Percentiles rank a stretch among this genome's conserved stretches.
phyloP scores from a whole-genome alignment of 2,329 filamentous ascomycete species.

The Hypoxylon sp. region DNA sequence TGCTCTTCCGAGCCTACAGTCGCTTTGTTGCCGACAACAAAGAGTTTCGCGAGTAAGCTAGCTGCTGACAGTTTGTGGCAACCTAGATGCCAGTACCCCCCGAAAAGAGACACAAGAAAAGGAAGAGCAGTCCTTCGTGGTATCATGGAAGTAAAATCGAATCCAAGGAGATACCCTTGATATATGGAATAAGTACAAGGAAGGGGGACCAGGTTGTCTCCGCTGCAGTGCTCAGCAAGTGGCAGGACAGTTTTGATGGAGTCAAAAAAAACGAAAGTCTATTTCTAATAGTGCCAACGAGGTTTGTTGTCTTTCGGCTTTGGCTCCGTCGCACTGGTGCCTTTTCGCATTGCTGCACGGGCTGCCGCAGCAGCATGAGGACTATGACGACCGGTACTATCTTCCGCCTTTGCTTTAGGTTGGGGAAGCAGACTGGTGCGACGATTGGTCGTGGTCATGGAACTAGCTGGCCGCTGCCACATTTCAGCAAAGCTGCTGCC shows the following conservation, averaged over 20 bases:
- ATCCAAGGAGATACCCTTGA: slow-evolving; percentile 20
- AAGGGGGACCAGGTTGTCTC: slow-evolving; percentile 2
- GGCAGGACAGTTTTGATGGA: not conserved
- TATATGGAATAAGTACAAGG: slow-evolving; percentile 24
- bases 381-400: slow-evolving; percentile 56
- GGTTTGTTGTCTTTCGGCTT: slow-evolving; percentile 56
- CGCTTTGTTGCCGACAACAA: slow-evolving; percentile 5
- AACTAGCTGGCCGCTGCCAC: slow-evolving; percentile 62
- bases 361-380: slow-evolving; percentile 58
- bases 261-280: slow-evolving; percentile 3
- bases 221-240: slow-evolving; percentile 5
- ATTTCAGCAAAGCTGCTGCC: slow-evolving; percentile 43
- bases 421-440: slow-evolving; percentile 65
- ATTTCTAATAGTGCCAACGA: slow-evolving; percentile 56
- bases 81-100: slow-evolving; percentile 8
- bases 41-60: slow-evolving; percentile 8
- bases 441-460: slow-evolving; percentile 57
- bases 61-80: slow-evolving; percentile 18
- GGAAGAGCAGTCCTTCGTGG: slow-evolving; percentile 21
- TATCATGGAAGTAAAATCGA: slow-evolving; percentile 31
- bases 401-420: slow-evolving; percentile 47
- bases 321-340: slow-evolving; percentile 44
- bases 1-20: slow-evolving; percentile 13
- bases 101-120: not conserved
- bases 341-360: slow-evolving; percentile 55